Evolutionary conservation across 192 early-diverging fungal species (phyloP).

Genomic region (Backusella macrospora): DNA sequence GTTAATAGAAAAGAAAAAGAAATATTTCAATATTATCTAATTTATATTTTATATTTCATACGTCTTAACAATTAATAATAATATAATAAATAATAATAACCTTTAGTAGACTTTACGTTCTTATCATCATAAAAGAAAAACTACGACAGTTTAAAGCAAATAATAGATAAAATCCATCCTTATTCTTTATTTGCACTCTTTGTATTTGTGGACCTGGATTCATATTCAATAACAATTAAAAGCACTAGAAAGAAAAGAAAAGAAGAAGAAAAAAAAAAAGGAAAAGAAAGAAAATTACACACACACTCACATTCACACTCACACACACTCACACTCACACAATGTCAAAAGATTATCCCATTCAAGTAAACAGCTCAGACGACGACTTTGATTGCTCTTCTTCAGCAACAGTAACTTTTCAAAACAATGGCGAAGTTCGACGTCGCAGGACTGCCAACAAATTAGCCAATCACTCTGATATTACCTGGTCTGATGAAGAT

Average conservation of each 20-base stretch:
- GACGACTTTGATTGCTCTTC: background rate
- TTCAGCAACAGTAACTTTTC: no score
- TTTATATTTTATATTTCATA: no score
- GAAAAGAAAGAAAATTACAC: background rate
- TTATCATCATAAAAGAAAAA: no score
- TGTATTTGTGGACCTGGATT: background rate
- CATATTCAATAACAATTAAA: background rate
- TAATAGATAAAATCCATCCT: background rate
- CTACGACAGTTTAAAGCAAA: no score
- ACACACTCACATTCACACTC: no score
- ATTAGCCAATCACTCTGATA: background rate
- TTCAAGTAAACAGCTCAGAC: constrained; percentile 2
- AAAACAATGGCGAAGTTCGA: background rate
- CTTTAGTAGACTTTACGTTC: no score
- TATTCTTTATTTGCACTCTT: background rate
- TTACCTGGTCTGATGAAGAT: constrained; percentile 4
- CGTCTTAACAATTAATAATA: no score
- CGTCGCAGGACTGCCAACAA: background rate
- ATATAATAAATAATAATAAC: no score
- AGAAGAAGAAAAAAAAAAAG: background rate
- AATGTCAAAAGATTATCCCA: background rate
- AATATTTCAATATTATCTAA: no score
- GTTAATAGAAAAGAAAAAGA: no score
- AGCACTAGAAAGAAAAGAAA: background rate
- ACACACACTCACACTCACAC: no score